Evolutionary conservation across 1,284 basidiomycete genomes (phyloP).

Genomic region (Ustilago esculenta): DNA sequence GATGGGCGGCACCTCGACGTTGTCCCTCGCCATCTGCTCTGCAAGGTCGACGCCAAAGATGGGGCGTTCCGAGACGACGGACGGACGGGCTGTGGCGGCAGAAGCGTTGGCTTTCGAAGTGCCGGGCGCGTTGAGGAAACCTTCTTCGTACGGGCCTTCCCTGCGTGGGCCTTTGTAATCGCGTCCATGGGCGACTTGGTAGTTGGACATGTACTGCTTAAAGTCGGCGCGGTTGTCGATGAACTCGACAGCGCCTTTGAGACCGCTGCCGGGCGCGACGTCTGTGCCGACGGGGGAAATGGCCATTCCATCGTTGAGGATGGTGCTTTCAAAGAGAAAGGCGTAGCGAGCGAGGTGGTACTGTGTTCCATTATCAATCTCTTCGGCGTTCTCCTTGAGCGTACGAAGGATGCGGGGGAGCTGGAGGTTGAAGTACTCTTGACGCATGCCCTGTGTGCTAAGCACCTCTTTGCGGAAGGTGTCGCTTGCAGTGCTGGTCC

Average conservation of each 20-base stretch:
- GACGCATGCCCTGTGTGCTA: constrained; percentile 86
- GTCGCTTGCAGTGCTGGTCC: constrained; percentile 87
- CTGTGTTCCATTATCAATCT: constrained; percentile 94
- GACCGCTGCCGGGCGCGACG: constrained; percentile 69
- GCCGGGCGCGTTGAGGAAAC: constrained; percentile 54
- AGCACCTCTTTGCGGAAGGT: constrained; percentile 89
- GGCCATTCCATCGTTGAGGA: constrained; percentile 86
- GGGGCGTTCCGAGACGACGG: constrained; percentile 68
- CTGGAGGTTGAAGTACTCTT: constrained; percentile 96
- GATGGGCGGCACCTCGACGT: constrained; percentile 86
- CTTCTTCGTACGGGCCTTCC: constrained; percentile 67
- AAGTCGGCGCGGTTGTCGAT: constrained; percentile 96
- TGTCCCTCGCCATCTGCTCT: constrained; percentile 89
- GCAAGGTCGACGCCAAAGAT: constrained; percentile 87
- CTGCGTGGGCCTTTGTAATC: constrained; percentile 69
- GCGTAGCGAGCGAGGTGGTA: constrained; percentile 95
- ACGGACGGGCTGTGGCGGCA: background rate
- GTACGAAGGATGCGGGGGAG: constrained; percentile 88
- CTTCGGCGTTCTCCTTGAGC: constrained; percentile 94
- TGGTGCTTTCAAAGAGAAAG: constrained; percentile 89
- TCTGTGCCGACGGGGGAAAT: constrained; percentile 75
- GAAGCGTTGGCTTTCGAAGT: constrained; percentile 2
- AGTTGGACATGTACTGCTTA: constrained; percentile 96
- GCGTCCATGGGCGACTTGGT: constrained; percentile 80
- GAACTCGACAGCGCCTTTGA: constrained; percentile 85